These are phyloP conservation scores for Colletotrichum sansevieriae DNA, from an alignment of 2,329 filamentous ascomycete genomes.

Conservation along the genomic window DNA sequence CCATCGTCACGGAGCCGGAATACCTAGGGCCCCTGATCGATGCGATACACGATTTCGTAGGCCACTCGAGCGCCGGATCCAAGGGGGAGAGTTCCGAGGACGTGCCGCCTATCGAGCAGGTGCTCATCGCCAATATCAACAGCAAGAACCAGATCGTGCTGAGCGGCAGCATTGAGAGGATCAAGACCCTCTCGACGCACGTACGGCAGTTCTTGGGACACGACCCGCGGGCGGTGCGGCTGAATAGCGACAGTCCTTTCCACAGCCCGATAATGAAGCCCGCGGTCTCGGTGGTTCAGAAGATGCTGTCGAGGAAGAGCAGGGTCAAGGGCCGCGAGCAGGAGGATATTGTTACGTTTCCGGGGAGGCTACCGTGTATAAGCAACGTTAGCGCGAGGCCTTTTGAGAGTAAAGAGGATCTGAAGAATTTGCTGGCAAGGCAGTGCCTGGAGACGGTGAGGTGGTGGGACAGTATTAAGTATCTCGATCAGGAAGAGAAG, in stretches of 20 bases:
- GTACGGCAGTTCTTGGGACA: constrained; percentile 91
- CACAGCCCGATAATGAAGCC: constrained; percentile 94
- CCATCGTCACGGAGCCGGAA: constrained; percentile 86
- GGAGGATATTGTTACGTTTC: constrained; percentile 79
- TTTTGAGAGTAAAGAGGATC: constrained; percentile 78
- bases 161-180: constrained; percentile 86
- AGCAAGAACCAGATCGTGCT: constrained; percentile 96
- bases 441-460: constrained; percentile 92
- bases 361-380: constrained; percentile 80
- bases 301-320: constrained; percentile 72
- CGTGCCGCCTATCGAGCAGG: constrained; percentile 84
- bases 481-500: constrained; percentile 85
- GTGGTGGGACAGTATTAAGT: constrained; percentile 95
- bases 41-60: constrained; percentile 84
- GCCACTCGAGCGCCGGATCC: constrained; percentile 73
- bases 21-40: constrained; percentile 78
- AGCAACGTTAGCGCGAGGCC: constrained; percentile 88
- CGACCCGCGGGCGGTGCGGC: constrained; percentile 86
- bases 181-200: constrained; percentile 85
- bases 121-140: constrained; percentile 94
- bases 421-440: constrained; percentile 83
- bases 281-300: constrained; percentile 80
- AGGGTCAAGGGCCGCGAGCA: constrained; percentile 65
- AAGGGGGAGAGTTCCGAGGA: constrained; percentile 77
- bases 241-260: constrained; percentile 91